These are phyloP conservation scores for Clonostachys sp. DNA, from an alignment of 2,329 filamentous ascomycete genomes.

Conservation along the genomic window DNA sequence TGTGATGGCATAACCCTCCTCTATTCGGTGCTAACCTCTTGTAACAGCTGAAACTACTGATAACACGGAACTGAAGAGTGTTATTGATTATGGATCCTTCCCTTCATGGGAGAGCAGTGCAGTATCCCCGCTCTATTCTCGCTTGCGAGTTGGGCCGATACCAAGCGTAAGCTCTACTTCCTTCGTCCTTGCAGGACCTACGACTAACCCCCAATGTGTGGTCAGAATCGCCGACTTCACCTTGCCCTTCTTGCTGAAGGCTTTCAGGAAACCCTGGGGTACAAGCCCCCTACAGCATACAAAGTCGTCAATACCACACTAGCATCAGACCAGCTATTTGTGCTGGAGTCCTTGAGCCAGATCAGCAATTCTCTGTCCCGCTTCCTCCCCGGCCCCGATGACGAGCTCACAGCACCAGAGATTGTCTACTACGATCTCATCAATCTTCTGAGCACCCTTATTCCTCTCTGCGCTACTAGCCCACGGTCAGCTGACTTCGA, in stretches of 20 bases:
- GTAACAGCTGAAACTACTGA: slow-evolving; percentile 33
- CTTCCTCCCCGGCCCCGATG: slow-evolving; percentile 23
- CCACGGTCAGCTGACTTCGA: slow-evolving; percentile 12
- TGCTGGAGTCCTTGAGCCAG: slow-evolving; percentile 33
- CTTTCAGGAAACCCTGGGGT: slow-evolving; percentile 43
- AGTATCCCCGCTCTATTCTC: slow-evolving; percentile 31
- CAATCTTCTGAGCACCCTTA: slow-evolving; percentile 29
- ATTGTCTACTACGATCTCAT: slow-evolving; percentile 36
- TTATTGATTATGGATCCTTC: slow-evolving; percentile 48
- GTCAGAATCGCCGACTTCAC: slow-evolving; percentile 43
- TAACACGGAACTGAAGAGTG: slow-evolving; percentile 29
- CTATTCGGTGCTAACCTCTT: background rate
- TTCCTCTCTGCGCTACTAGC: slow-evolving; percentile 18
- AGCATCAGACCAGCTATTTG: slow-evolving; percentile 35
- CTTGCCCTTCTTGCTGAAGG: slow-evolving; percentile 43
- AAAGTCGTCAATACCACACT: slow-evolving; percentile 35
- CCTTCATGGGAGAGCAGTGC: slow-evolving; percentile 37
- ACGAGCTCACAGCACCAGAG: slow-evolving; percentile 34
- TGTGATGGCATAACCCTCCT: slow-evolving; percentile 15
- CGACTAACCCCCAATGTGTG: slow-evolving; percentile 7
- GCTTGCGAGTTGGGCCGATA: slow-evolving; percentile 43
- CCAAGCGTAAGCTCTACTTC: slow-evolving; percentile 36
- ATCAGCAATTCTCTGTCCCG: slow-evolving; percentile 34
- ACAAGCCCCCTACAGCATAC: slow-evolving; percentile 43
- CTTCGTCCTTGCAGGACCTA: background rate